A percentile compares a stretch with the other conserved stretches of the same genome.
These are phyloP conservation scores for Quercus tomentella DNA, from an alignment of 331 rosid genomes.

Conservation along the genomic window DNA sequence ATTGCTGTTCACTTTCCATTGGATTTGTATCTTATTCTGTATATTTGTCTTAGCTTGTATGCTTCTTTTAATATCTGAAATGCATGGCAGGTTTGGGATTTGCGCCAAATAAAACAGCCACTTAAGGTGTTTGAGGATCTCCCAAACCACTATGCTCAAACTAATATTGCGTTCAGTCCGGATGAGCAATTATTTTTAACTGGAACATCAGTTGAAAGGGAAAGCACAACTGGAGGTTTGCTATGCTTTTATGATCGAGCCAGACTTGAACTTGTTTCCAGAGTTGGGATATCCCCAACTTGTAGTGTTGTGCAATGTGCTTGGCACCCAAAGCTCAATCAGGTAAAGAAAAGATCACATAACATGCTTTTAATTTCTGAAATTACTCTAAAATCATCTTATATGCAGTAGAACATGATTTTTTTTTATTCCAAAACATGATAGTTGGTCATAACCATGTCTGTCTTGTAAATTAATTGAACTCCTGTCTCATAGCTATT, in stretches of 20 bases:
- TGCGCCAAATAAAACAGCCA: conserved; percentile 72
- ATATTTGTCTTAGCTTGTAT: not conserved
- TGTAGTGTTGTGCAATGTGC: conserved; percentile 84
- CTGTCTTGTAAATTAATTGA: not conserved
- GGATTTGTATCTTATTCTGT: not conserved
- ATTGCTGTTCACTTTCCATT: conserved; percentile 1
- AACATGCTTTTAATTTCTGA: not conserved
- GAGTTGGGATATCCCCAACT: conserved; percentile 83
- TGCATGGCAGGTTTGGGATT: conserved; percentile 79
- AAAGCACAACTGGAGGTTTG: conserved; percentile 78
- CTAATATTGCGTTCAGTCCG: conserved; percentile 82
- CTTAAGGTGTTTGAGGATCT: conserved; percentile 77
- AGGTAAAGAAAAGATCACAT: conserved; percentile 45
- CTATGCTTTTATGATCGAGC: conserved; percentile 75
- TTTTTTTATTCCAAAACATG: not conserved
- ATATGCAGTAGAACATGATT: not conserved
- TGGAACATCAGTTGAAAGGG: conserved; percentile 89
- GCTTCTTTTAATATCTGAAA: conserved; percentile 16
- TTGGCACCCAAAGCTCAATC: conserved; percentile 96
- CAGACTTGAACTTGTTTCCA: conserved; percentile 83
- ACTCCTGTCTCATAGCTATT: not conserved
- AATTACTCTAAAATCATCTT: conserved; percentile 9
- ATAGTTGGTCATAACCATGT: conserved; percentile 14
- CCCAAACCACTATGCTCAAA: conserved; percentile 84
- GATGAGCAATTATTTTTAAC: conserved; percentile 88